Evolutionary conservation across 768 basidiomycete species (phyloP), one percentile per base, ranked within the genome.

Genomic region (Roridomyces roridus): DNA sequence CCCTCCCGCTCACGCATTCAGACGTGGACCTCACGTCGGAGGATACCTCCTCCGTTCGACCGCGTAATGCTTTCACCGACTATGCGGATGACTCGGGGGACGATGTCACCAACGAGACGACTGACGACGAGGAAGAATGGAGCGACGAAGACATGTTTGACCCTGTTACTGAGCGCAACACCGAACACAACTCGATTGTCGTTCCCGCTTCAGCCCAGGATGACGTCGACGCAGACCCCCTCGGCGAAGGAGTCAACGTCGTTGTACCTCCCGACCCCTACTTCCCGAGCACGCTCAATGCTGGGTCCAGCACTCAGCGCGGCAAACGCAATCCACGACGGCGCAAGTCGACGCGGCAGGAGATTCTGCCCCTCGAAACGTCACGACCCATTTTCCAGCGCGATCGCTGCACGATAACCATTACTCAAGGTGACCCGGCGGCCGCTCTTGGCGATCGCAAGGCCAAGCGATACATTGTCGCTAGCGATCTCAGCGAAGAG

Each of bases 401-500:
- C 46, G 96, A 99, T 69, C 78, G 97, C 23, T 98, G 95, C 68
- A 94, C 94, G 4, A 91, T 98, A 60, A 87, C 86, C 0, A 67
- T 98, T 51, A 90, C 83, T 0, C 96, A 99, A 64, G 97, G 96
- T 5, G 82, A 92, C 55, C 93, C 94, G 1, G 83, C 70, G 0
- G 77, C 75, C 0, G 83, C 83, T 53, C 75, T 82, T 40, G 77
- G 77, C 40, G 77, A 72, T 18, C 78, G 85, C 7, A 83, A 84
- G 68, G 80, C 83, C 60, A 79, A 84, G 62, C 81, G 84, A 57
- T 99, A 98, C 72, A 79, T 97, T 11, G 89, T 98, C 20, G 91
- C 95, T 6, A 97, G 94, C 67, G 97, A 99, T 81, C 70, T 98
- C 65, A 94, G 91, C 57, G 93, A 97, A 63, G 96, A 99, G 75